Percentiles rank a stretch among this genome's conserved stretches.
These are phyloP conservation scores for Encephalitozoon hellem DNA, from an alignment of 371 early-diverging fungal genomes.

Conservation along the genomic window DNA sequence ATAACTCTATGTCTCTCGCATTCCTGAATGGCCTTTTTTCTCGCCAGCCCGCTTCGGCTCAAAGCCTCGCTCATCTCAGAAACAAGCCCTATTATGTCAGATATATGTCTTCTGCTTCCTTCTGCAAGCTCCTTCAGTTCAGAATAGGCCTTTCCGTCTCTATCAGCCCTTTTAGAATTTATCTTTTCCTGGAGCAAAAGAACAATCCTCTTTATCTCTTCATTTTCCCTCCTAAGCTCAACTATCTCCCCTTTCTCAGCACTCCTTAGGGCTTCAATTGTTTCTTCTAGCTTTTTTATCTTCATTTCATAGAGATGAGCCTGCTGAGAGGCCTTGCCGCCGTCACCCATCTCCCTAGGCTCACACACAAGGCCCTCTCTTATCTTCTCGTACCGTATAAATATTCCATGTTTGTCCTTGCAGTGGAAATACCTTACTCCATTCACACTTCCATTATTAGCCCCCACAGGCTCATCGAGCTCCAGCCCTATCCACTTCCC, in stretches of 20 bases:
- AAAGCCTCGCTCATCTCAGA: neutral
- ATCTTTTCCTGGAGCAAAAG: neutral
- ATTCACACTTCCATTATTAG: slow-evolving; percentile 45
- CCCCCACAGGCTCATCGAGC: slow-evolving; percentile 43
- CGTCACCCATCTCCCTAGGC: neutral
- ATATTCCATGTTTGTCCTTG: slow-evolving; percentile 41
- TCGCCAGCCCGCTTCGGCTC: neutral
- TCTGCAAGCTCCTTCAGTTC: neutral
- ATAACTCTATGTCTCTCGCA: neutral
- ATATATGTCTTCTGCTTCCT: neutral
- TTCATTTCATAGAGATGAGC: neutral
- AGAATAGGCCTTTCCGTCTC: neutral
- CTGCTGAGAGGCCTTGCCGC: neutral
- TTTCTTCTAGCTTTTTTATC: neutral
- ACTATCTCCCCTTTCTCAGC: neutral
- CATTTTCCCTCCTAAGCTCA: neutral
- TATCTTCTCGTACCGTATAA: slow-evolving; percentile 33
- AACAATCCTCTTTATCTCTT: neutral
- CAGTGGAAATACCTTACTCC: slow-evolving; percentile 49
- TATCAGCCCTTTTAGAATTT: neutral
- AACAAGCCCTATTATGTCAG: neutral
- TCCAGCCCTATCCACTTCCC: slow-evolving; percentile 53
- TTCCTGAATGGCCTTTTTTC: neutral
- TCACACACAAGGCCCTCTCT: neutral
- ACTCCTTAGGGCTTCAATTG: neutral